Conservation (phyloP, 2,329 filamentous ascomycete genomes). For the Chaetoscypha palmicola region DNA sequence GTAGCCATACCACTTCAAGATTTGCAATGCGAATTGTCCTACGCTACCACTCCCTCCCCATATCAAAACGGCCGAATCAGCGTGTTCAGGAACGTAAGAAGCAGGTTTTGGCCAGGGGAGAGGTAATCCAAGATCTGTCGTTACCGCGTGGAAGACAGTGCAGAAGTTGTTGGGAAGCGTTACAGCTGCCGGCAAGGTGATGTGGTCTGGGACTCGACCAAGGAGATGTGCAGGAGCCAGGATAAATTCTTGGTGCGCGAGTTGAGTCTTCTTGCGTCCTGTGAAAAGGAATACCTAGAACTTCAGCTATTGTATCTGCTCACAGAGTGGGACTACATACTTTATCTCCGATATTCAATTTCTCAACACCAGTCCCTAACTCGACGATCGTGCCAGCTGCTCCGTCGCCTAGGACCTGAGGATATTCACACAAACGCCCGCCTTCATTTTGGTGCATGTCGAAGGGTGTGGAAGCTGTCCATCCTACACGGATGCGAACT, state of each 20-base stretch:
- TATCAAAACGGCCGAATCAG: constrained; percentile 31
- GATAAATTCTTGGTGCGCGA: neutral
- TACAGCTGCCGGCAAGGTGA: constrained; percentile 38
- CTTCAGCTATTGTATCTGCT: neutral
- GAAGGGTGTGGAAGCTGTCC: constrained; percentile 54
- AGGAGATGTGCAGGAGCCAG: neutral
- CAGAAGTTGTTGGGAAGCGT: constrained; percentile 52
- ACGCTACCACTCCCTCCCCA: constrained; percentile 32
- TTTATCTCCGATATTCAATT: constrained; percentile 44
- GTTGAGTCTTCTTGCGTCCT: no score
- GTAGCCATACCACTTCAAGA: constrained; percentile 47
- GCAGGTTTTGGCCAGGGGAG: constrained; percentile 45
- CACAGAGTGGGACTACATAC: constrained; percentile 49
- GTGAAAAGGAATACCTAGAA: neutral
- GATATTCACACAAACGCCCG: constrained; percentile 45
- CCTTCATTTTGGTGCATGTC: constrained; percentile 57
- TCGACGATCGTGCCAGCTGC: constrained; percentile 47
- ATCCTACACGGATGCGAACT: constrained; percentile 47
- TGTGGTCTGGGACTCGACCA: constrained; percentile 34
- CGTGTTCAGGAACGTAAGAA: constrained; percentile 12
- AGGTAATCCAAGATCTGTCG: constrained; percentile 43
- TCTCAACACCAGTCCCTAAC: constrained; percentile 38
- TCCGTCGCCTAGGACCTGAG: constrained; percentile 44
- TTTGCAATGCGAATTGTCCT: constrained; percentile 33
- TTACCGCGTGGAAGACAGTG: constrained; percentile 50